Conservation (phyloP, 768 basidiomycete species). For the Brasilioporus rufonigricans region DNA sequence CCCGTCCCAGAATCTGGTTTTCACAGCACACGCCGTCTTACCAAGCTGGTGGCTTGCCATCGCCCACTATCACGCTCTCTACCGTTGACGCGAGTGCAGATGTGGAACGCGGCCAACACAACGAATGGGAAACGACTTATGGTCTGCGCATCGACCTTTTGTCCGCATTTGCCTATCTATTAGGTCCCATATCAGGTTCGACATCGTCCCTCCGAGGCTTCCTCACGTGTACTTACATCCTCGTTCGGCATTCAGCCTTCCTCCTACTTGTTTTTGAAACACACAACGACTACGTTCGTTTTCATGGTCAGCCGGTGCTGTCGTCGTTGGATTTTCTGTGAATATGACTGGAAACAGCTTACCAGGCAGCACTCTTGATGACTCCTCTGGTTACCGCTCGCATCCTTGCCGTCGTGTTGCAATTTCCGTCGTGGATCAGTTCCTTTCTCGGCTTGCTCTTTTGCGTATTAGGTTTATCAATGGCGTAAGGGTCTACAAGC, state of each 20-base stretch:
- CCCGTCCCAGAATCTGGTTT: conserved; percentile 51
- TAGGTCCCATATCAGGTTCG: conserved; percentile 74
- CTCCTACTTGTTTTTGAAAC: conserved; percentile 70
- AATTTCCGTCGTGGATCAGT: conserved; percentile 51
- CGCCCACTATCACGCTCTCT: too few species aligned
- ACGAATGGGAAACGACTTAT: conserved; percentile 70
- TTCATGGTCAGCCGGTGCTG: conserved; percentile 56
- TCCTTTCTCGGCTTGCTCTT: conserved; percentile 48
- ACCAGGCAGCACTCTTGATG: conserved; percentile 72
- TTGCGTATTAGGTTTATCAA: conserved; percentile 41
- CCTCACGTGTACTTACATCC: background rate
- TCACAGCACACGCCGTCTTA: conserved; percentile 57
- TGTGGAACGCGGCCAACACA: conserved; percentile 42
- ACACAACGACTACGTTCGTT: conserved; percentile 72
- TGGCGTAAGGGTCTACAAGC: conserved; percentile 48
- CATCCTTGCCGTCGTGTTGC: conserved; percentile 52
- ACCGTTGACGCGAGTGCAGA: conserved; percentile 36
- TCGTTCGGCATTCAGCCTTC: conserved; percentile 44
- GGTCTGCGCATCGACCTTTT: conserved; percentile 66
- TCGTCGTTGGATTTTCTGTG: conserved; percentile 4
- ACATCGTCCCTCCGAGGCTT: background rate
- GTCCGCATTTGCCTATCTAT: conserved; percentile 60
- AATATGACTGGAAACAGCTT: conserved; percentile 46
- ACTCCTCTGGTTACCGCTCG: conserved; percentile 58
- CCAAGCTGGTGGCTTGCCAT: conserved; percentile 67